Base-by-base conservation (phyloP, 768 basidiomycete species). In the Suillus paluster region DNA sequence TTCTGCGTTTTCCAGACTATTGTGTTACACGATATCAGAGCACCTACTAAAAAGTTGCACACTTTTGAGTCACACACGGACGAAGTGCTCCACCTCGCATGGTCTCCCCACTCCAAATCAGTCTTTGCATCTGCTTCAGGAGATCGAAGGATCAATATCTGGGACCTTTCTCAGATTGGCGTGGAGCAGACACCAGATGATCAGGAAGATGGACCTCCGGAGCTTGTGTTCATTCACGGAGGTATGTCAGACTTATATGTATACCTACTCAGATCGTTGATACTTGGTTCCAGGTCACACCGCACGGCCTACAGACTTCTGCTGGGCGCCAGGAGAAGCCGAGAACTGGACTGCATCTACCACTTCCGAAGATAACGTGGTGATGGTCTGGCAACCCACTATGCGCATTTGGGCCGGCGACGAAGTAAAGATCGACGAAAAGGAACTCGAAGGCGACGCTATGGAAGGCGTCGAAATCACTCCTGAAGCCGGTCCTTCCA, bases 111-210 rank as follows among this genome's bases (percentile, higher is more conserved):
- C 67, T 91, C 91, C 67, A 83, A 89, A 5, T 94, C 93, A 10
- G 84, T 99, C 55, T 99, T 99, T 66, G 97, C 97, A 0, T 97
- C 95, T 3, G 95, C 95, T 2, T 95, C 94, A 4, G 90, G 94
- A 63, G 97, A 99, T 73, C 85, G 97, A 46, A 83, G 97, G 11
- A 85, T 99, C 64, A 96, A 97, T 68, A 80, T 99, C 53, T 99
- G 97, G 97, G 96, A 99, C 78, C 75, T 98, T 61, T 83, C 87
- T 25, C 85, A 90, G 63, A 97, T 98, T 64, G 97, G 97, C 1
- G 85, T 90, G 44, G 97, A 99, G 73, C 97, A 99, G 75, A 93
- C 94, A 2, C 97, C 97, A 4, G 97, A 99, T 66, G 97, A 99
- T 71, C 92, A 95, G 62, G 97, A 99, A 73, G 97, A 99, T 70